Base-by-base conservation (phyloP, 306 rosid species). In the Sindora glabra region DNA sequence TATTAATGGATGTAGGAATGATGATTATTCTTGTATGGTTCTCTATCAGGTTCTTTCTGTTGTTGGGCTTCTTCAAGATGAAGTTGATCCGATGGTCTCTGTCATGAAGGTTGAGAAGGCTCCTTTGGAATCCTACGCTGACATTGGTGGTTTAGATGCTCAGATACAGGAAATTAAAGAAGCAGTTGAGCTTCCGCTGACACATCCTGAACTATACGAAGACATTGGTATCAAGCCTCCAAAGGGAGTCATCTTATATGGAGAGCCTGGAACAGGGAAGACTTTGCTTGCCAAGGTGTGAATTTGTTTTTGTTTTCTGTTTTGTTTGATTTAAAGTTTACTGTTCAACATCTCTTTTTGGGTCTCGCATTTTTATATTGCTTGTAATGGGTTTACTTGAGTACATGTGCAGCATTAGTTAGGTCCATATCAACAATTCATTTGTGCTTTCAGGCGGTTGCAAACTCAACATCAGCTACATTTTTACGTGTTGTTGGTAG, bases 181-280 rank as follows among this genome's bases (percentile, higher is more conserved):
- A 76, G 99, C 97, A 10, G 99, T 94, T 33, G 99, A 94, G 82
- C 92, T 94, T 75, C 99, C 99, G 12, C 72, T 94, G 30, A 89
- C 95, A 0, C 97, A 94, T 82, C 99, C 99, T 45, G 99, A 94
- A 57, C 74, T 94, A 21, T 94, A 89, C 15, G 99, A 94, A 72
- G 99, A 94, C 69, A 94, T 94, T 42, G 99, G 99, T 73, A 94
- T 94, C 77, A 94, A 79, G 71, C 99, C 99, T 50, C 97, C 99
- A 38, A 94, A 94, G 81, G 99, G 97, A 12, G 94, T 89, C 60
- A 86, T 89, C 44, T 69, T 89, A 50, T 89, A 89, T 56, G 99
- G 99, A 44, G 97, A 89, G 59, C 99, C 99, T 37, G 99, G 99
- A 68, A 94, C 99, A 0, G 99, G 99, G 55, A 94, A 94, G 81